Base-by-base conservation (phyloP, 2,329 filamentous ascomycete species). In the Pestalotiopsis sp. region DNA sequence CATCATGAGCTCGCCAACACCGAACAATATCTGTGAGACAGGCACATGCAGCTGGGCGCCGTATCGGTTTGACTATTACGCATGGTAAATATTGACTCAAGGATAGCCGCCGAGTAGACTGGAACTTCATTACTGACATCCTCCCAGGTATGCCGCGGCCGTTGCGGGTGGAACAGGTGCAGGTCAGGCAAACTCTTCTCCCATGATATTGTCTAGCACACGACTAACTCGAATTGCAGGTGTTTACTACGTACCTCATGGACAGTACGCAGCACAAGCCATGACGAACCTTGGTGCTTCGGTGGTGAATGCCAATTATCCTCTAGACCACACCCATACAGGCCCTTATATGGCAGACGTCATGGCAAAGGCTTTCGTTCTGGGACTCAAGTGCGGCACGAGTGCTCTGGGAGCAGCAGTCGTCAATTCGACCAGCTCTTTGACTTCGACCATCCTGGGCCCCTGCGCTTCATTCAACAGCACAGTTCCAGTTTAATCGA, bases 271-370 rank as follows among this genome's bases (percentile, higher is more conserved):
- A 4, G 87, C 85, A 3, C 81, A 84, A 70, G 83, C 82, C 52
- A 89, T 85, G 74, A 74, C 84, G 74, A 78, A 79, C 14, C 73
- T 89, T 59, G 87, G 88, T 0, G 78, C 77, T 55, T 68, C 78
- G 0, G 81, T 78, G 3, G 86, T 89, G 30, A 83, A 89, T 74
- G 78, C 79, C 0, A 81, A 84, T 69, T 91, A 84, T 69, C 86
- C 88, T 0, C 81, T 82, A 22, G 88, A 90, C 71, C 88, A 91
- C 75, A 91, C 88, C 0, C 89, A 91, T 75, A 90, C 88, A 1
- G 85, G 83, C 64, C 79, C 86, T 0, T 79, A 77, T 35, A 85
- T 88, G n/a, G 88, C 89, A 1, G 80, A 86, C 68, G 78, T 84
- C 3, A 85, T 87, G 65, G 83, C 87, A 0, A 80, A 85, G 71